Conservation (phyloP, 495 filamentous ascomycete species). For the Hypoxylon intermedium region DNA sequence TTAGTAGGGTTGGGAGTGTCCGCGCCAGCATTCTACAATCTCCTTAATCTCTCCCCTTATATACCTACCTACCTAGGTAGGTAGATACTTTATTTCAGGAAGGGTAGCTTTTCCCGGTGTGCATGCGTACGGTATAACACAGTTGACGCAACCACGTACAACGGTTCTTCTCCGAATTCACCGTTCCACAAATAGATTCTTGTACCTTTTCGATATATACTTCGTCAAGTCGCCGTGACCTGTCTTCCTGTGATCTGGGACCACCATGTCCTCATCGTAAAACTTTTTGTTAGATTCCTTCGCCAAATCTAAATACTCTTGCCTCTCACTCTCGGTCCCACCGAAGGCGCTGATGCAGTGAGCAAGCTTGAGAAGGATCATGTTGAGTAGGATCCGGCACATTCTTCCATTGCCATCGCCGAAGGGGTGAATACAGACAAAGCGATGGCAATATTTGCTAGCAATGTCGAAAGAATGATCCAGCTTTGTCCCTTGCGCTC, state of each 20-base stretch:
- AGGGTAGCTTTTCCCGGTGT: too few species aligned
- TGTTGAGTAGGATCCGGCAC: slow-evolving; percentile 46
- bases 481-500: too few species aligned
- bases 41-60: too few species aligned
- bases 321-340: slow-evolving; percentile 22
- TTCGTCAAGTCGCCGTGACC: slow-evolving; percentile 23
- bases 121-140: too few species aligned
- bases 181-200: too few species aligned
- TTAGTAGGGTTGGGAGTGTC: too few species aligned
- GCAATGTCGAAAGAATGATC: slow-evolving; percentile 39
- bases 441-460: slow-evolving; percentile 40
- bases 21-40: too few species aligned
- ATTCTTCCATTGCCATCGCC: slow-evolving; percentile 50
- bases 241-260: slow-evolving; percentile 24
- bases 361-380: slow-evolving; percentile 43
- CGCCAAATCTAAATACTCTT: slow-evolving; percentile 35
- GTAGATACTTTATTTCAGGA: too few species aligned
- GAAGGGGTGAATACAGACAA: slow-evolving; percentile 50
- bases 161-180: too few species aligned
- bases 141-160: too few species aligned
- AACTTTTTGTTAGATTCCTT: slow-evolving; percentile 23
- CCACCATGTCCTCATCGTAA: slow-evolving; percentile 38
- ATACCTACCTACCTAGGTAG: too few species aligned
- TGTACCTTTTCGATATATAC: too few species aligned
- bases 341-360: slow-evolving; percentile 26